phyloP scores from a whole-genome alignment of 2,329 filamentous ascomycete genomes.

The Tolypocladium pustulatum region DNA sequence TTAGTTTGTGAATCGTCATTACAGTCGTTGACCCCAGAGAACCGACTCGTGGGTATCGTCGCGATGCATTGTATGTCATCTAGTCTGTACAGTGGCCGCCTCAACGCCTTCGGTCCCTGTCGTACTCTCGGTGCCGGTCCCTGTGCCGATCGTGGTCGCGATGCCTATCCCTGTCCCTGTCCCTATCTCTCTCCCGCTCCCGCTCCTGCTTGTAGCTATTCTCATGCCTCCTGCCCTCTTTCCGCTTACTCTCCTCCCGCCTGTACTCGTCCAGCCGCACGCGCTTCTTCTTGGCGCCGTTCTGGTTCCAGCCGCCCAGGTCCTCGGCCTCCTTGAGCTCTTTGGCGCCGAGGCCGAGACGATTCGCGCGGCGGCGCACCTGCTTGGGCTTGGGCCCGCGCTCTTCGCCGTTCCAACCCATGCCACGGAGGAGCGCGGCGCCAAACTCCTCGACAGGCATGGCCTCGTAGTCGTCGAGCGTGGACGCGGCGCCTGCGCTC shows the following conservation, averaged over 20 bases:
- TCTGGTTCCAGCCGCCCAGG: slow-evolving; percentile 71
- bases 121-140: slow-evolving; percentile 5
- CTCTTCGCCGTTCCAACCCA: slow-evolving; percentile 80
- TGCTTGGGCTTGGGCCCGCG: slow-evolving; percentile 44
- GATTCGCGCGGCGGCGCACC: slow-evolving; percentile 63
- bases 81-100: not conserved
- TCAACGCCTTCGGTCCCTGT: slow-evolving; percentile 9
- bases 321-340: slow-evolving; percentile 63
- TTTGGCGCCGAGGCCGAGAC: slow-evolving; percentile 83
- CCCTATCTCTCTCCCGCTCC: slow-evolving; percentile 29
- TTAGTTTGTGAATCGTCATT: not conserved
- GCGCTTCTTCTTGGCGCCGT: slow-evolving; percentile 39
- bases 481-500: slow-evolving; percentile 63
- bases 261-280: slow-evolving; percentile 41
- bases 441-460: slow-evolving; percentile 94
- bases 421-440: slow-evolving; percentile 76
- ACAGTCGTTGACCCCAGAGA: not conserved
- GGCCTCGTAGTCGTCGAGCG: slow-evolving; percentile 73
- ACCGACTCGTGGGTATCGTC: not conserved
- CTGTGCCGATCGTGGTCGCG: slow-evolving; percentile 15
- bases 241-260: slow-evolving; percentile 31
- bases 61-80: not conserved
- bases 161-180: slow-evolving; percentile 25
- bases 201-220: slow-evolving; percentile 38
- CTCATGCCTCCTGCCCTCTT: slow-evolving; percentile 29